phyloP scores from a whole-genome alignment of 148 eudicot genomes.

The Camellia sinensis region DNA sequence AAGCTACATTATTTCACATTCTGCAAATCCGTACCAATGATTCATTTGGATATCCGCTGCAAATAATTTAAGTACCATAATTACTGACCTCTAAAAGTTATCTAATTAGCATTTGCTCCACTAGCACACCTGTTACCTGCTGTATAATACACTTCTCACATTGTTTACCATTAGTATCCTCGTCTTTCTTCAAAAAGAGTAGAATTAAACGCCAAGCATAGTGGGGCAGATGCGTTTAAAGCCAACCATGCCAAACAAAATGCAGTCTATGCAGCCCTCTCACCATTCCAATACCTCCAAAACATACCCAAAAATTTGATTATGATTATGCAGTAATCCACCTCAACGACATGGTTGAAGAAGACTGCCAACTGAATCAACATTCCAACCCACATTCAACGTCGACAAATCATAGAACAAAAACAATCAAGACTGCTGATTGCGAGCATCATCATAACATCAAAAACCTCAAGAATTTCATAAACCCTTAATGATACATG shows the following conservation, averaged over 20 bases:
- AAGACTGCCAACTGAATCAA: conserved; percentile 1
- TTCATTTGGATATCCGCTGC: neutral
- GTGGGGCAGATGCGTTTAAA: neutral
- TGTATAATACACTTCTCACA: neutral
- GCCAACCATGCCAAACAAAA: neutral
- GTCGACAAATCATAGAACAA: too few species aligned
- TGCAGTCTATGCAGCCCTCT: neutral
- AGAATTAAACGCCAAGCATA: neutral
- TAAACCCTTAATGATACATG: neutral
- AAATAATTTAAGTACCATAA: neutral
- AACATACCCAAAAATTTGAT: neutral
- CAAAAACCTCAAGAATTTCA: neutral
- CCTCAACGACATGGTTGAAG: neutral
- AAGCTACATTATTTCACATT: neutral
- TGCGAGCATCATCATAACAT: neutral
- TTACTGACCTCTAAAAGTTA: neutral
- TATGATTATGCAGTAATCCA: neutral
- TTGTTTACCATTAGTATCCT: neutral
- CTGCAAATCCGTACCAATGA: too few species aligned
- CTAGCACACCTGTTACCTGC: neutral
- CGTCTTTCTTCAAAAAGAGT: too few species aligned
- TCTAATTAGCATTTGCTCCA: neutral
- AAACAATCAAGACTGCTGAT: neutral
- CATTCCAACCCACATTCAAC: neutral
- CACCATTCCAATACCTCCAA: neutral